phyloP scores from a whole-genome alignment of 208 protist species.

The Trypanosomatidae sp. region DNA sequence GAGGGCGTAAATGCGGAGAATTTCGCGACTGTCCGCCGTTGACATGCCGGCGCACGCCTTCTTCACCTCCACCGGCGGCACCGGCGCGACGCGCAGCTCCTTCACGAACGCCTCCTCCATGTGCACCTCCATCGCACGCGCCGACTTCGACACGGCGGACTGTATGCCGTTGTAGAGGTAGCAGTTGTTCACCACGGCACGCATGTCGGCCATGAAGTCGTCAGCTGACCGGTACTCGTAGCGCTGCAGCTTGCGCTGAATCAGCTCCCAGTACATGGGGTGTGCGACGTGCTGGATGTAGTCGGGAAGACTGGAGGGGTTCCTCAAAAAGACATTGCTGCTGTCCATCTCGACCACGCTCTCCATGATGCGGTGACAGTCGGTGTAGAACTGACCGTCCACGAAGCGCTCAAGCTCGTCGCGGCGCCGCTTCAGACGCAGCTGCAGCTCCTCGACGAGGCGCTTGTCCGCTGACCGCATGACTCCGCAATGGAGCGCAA shows the following conservation, averaged over 20 bases:
- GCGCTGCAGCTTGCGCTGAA: conserved; percentile 48
- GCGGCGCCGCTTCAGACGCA: conserved; percentile 55
- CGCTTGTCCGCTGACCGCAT: conserved; percentile 7
- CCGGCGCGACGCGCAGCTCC: conserved; percentile 48
- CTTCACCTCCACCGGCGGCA: conserved; percentile 36
- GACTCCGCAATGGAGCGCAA: no score
- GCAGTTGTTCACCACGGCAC: conserved; percentile 80
- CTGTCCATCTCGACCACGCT: conserved; percentile 36
- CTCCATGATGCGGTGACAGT: conserved; percentile 47
- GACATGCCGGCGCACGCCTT: conserved; percentile 31
- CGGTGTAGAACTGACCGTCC: conserved; percentile 60
- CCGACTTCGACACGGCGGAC: conserved; percentile 40
- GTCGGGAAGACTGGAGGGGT: conserved; percentile 56
- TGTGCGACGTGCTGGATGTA: conserved; percentile 45
- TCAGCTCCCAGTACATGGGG: conserved; percentile 72
- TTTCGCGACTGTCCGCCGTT: conserved; percentile 21
- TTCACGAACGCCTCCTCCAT: conserved; percentile 88
- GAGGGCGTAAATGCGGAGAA: conserved; percentile 43
- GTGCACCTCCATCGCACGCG: conserved; percentile 53
- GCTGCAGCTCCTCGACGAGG: conserved; percentile 24
- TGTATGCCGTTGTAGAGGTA: conserved; percentile 71
- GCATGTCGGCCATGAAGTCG: conserved; percentile 84
- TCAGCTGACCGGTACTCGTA: conserved; percentile 58
- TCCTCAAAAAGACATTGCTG: conserved; percentile 41
- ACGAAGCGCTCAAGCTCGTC: conserved; percentile 50